Evolutionary conservation across 768 basidiomycete species (phyloP), one percentile per base, ranked within the genome.

Genomic region (Lactifluus hygrophoroides): DNA sequence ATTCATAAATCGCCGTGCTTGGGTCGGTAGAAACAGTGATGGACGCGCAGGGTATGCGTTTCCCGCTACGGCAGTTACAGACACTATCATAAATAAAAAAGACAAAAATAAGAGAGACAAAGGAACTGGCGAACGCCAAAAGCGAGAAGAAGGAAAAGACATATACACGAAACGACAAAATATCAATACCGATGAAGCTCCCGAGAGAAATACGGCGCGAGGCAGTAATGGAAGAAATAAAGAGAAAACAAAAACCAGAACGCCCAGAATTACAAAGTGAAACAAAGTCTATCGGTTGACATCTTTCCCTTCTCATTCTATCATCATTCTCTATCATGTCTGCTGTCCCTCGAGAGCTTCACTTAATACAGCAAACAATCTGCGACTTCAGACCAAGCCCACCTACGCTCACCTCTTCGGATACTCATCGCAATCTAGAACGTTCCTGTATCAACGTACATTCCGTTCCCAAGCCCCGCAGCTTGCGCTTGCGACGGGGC

Each of bases 391-490:
- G 16, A 23, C 49, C 21, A 23, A 23, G 19, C 30, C 14, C 34
- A 21, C 9, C 17, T 21, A 6, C 7, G 25, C 37, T 19, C 37
- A 23, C 21, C 16, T 17, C 23, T 34, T 19, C 50, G 27, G 19
- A 49, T 17, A 27, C 19, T 35, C 19, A 11, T 49, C 5, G 13
- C 17, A 16, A 27, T 38, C 59, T 51, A 64, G 37, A 62, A 64
- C 16, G 54, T 14, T 21, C 47, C 4, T 8, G 57, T 17, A 35
- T 63, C 57, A 27, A 63, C 57, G 6, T 59, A 64, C 61, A 64
- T 64, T 27, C 47, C 40, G 23, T 59, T 51, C 5, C 53, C 54
- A 8, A 56, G 32, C 30, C 48, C 44, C 21, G 49, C 43, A 19
- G 47, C 43, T 25, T 28, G 30, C 23, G 46, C 19, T 8, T 47